These are phyloP conservation scores for Penicillium paneum DNA, from an alignment of 2,329 filamentous ascomycete species.

Conservation along the genomic window DNA sequence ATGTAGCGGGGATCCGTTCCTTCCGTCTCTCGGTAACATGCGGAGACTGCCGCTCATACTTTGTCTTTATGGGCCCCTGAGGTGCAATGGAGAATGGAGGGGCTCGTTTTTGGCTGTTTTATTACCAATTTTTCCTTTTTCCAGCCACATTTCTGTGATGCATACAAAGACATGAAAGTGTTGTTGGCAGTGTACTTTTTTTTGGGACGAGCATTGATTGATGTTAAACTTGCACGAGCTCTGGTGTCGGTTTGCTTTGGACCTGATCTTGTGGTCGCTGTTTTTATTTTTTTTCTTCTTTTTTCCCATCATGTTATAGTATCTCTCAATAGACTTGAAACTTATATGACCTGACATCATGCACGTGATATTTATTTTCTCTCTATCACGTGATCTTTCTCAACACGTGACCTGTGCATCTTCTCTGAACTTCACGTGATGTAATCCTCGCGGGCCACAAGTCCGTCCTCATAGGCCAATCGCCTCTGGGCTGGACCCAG, in stretches of 20 bases:
- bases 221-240: slow-evolving; percentile 28
- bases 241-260: slow-evolving; percentile 24
- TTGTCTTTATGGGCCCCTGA: slow-evolving; percentile 12
- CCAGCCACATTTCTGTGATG: slow-evolving; percentile 13
- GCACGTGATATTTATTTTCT: background rate
- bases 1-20: background rate
- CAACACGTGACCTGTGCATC: background rate
- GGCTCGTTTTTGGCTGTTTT: slow-evolving; percentile 8
- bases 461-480: slow-evolving; percentile 13
- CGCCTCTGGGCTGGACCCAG: background rate
- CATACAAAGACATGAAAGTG: slow-evolving; percentile 9
- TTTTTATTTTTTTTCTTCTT: slow-evolving; percentile 7
- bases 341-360: background rate
- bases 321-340: slow-evolving; percentile 22
- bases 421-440: slow-evolving; percentile 1
- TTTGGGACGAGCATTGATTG: slow-evolving; percentile 22
- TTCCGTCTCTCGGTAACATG: slow-evolving; percentile 28
- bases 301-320: slow-evolving; percentile 14
- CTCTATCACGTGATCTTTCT: no score
- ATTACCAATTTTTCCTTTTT: slow-evolving; percentile 12
- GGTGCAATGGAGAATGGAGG: slow-evolving; percentile 7
- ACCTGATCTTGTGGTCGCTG: slow-evolving; percentile 4
- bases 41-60: slow-evolving; percentile 36
- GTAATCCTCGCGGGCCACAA: background rate
- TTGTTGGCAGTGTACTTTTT: slow-evolving; percentile 14